Percentiles rank a stretch among this genome's conserved stretches.
These are phyloP conservation scores for Blastobotrys raffinosifermentans DNA, from an alignment of 1,139 yeast genomes.

Conservation along the genomic window DNA sequence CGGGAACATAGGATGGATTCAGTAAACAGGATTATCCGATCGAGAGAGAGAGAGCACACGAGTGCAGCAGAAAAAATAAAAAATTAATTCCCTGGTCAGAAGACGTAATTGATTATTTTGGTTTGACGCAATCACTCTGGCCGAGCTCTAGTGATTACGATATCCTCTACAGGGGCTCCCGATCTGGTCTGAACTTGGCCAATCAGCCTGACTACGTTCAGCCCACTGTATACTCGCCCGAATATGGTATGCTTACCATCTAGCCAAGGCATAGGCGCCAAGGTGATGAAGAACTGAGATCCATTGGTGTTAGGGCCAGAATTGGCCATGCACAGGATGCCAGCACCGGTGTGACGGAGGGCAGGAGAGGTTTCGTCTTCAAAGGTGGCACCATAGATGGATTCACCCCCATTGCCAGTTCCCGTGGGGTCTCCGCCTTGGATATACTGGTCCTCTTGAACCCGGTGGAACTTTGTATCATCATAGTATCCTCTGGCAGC, in stretches of 20 bases:
- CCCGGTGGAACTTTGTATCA: constrained; percentile 35
- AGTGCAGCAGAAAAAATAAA: too few relatives aligned
- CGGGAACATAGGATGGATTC: too few relatives aligned
- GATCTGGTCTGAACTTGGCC: constrained; percentile 41
- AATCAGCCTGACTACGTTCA: constrained; percentile 47
- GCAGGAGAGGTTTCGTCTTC: constrained; percentile 47
- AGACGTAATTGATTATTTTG: too few relatives aligned
- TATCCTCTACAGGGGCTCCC: constrained; percentile 32
- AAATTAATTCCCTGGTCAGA: too few relatives aligned
- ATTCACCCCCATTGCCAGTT: constrained; percentile 32
- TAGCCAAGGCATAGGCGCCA: constrained; percentile 42
- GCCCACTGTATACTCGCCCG: constrained; percentile 55
- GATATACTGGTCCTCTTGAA: constrained; percentile 37
- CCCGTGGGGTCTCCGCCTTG: constrained; percentile 39
- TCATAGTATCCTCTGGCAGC: constrained; percentile 29
- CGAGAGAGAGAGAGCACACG: too few relatives aligned
- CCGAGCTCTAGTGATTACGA: constrained; percentile 17
- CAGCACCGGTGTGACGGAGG: constrained; percentile 48
- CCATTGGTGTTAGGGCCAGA: constrained; percentile 35
- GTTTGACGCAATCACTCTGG: too few relatives aligned
- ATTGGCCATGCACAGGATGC: constrained; percentile 47
- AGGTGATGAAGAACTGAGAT: constrained; percentile 49
- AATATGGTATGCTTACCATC: constrained; percentile 48
- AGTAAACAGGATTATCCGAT: too few relatives aligned
- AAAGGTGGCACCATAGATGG: constrained; percentile 28